A percentile compares a stretch with the other conserved stretches of the same genome.
Evolutionary conservation across 208 protist genomes (phyloP).

Genomic region (Trypanosoma theileri): DNA sequence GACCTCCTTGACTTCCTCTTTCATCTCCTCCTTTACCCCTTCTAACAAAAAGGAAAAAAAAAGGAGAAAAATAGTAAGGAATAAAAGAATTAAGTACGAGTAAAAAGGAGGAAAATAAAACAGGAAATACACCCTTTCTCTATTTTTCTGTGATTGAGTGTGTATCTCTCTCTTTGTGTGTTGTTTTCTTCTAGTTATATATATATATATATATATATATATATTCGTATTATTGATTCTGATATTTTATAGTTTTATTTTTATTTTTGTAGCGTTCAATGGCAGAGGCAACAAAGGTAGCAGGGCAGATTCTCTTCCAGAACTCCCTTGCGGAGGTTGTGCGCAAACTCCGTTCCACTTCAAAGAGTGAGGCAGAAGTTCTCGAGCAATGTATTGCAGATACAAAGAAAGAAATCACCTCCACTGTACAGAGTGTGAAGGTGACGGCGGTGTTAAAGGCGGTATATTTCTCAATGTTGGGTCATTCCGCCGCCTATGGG

Average conservation of each 20-base stretch:
- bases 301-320: constrained; percentile 76
- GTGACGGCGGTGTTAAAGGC: constrained; percentile 96
- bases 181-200: neutral
- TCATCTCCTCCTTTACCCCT: no score
- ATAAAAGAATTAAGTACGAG: neutral
- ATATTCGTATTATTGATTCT: neutral
- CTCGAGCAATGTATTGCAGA: constrained; percentile 92
- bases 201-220: no score
- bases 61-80: neutral
- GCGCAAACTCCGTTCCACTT: constrained; percentile 90
- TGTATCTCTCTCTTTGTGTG: neutral
- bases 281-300: constrained; percentile 38
- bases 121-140: no score
- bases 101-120: no score
- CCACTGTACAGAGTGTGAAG: constrained; percentile 87
- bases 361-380: constrained; percentile 90
- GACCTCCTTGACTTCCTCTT: no score
- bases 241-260: neutral
- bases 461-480: constrained; percentile 98
- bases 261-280: constrained; percentile 13
- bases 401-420: constrained; percentile 94
- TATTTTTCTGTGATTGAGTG: no score
- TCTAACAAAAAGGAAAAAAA: neutral
- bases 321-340: constrained; percentile 93
- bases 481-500: constrained; percentile 96